These are phyloP conservation scores for Tephrocybe sp. DNA, from an alignment of 768 basidiomycete species.

Conservation along the genomic window DNA sequence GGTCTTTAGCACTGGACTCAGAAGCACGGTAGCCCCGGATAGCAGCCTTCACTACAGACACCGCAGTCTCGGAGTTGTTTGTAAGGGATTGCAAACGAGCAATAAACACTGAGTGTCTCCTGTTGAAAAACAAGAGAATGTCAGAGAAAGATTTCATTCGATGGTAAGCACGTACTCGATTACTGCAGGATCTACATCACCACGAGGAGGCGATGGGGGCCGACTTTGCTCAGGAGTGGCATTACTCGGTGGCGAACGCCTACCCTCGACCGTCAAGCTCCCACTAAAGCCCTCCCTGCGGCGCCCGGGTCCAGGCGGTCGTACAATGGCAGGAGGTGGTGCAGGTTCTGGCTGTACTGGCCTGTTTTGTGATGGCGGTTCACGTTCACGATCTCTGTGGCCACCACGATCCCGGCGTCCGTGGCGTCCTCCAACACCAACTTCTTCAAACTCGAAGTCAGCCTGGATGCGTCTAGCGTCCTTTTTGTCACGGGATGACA, in stretches of 20 bases:
- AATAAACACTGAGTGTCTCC: constrained; percentile 68
- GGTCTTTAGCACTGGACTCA: constrained; percentile 80
- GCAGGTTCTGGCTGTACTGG: constrained; percentile 18
- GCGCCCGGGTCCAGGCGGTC: constrained; percentile 35
- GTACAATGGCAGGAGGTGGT: constrained; percentile 9
- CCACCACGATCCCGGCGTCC: constrained; percentile 47
- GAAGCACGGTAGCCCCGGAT: constrained; percentile 75
- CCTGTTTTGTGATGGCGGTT: constrained; percentile 30
- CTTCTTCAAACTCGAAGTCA: constrained; percentile 63
- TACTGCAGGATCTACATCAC: constrained; percentile 52
- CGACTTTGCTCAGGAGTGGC: constrained; percentile 27
- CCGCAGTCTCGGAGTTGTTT: constrained; percentile 54
- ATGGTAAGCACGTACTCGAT: constrained; percentile 46
- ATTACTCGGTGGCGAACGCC: constrained; percentile 18
- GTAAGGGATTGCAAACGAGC: constrained; percentile 60
- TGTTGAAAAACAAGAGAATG: constrained; percentile 29
- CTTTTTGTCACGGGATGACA: constrained; percentile 68
- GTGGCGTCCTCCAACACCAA: constrained; percentile 34
- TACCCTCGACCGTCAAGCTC: constrained; percentile 43
- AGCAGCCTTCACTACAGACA: constrained; percentile 68
- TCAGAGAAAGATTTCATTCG: not conserved
- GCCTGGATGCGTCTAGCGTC: constrained; percentile 72
- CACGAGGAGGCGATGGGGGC: constrained; percentile 38
- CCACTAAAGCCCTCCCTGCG: constrained; percentile 67
- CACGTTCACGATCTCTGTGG: constrained; percentile 43